phyloP scores from a whole-genome alignment of 805 yeast species.

The Ogataea methylovora region DNA sequence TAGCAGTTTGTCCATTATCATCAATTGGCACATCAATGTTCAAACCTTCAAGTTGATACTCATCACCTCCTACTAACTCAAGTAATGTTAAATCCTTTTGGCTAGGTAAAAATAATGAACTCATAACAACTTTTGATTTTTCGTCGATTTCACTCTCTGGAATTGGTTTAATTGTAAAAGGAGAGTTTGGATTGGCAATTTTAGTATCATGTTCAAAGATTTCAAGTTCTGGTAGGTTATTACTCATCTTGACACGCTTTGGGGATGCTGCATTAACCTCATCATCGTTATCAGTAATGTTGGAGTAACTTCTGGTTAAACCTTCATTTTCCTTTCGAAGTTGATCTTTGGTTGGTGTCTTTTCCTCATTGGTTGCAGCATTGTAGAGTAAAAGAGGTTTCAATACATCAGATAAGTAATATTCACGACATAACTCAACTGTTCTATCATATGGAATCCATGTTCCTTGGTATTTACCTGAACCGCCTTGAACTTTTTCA shows the following conservation, averaged over 20 bases:
- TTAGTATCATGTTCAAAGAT: constrained; percentile 30
- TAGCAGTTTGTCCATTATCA: constrained; percentile 85
- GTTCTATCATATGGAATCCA: constrained; percentile 65
- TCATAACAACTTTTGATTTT: constrained; percentile 31
- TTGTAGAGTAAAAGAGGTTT: constrained; percentile 43
- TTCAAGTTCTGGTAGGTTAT: constrained; percentile 16
- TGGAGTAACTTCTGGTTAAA: constrained; percentile 9
- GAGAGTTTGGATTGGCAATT: constrained; percentile 34
- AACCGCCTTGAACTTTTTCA: constrained; percentile 69
- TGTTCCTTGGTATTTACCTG: constrained; percentile 70
- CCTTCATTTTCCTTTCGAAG: constrained; percentile 2
- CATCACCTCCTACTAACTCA: constrained; percentile 21
- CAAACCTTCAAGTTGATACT: constrained; percentile 28
- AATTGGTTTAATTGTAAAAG: constrained; percentile 43
- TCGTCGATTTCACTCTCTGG: constrained; percentile 18
- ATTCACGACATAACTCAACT: constrained; percentile 50
- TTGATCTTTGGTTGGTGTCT: constrained; percentile 44
- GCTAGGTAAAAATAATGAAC: constrained; percentile 42
- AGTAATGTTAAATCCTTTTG: constrained; percentile 23
- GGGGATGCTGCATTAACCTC: constrained; percentile 12
- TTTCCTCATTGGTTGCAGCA: constrained; percentile 24
- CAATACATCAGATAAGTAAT: constrained; percentile 46
- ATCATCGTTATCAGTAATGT: constrained; percentile 15
- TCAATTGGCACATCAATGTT: constrained; percentile 84
- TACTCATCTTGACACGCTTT: constrained; percentile 7